These are phyloP conservation scores for Vitis hybrid DNA, from an alignment of 177 flowering plant species.

Conservation along the genomic window DNA sequence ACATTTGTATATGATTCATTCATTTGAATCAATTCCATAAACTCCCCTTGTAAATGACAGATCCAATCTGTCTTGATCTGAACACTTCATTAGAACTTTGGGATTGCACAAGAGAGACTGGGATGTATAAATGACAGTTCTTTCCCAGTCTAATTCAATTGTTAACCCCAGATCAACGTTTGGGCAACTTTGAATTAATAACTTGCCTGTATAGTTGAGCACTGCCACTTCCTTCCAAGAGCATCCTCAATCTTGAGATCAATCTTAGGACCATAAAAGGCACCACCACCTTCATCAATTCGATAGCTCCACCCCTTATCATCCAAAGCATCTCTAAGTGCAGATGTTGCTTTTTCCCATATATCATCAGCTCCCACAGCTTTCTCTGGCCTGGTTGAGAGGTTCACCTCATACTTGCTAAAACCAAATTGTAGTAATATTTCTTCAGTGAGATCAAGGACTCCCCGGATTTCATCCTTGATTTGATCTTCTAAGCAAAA, in stretches of 20 bases:
- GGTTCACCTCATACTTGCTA: slow-evolving; percentile 84
- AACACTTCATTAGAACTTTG: no score
- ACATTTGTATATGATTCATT: no score
- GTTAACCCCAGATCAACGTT: background rate
- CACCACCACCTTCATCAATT: slow-evolving; percentile 97
- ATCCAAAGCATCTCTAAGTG: slow-evolving; percentile 87
- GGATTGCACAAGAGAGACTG: background rate
- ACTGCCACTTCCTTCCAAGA: slow-evolving; percentile 98
- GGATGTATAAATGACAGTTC: background rate
- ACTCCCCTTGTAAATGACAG: no score
- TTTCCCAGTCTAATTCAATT: background rate
- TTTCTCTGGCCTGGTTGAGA: slow-evolving; percentile 94
- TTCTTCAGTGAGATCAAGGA: slow-evolving; percentile 90
- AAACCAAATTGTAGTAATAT: slow-evolving; percentile 88
- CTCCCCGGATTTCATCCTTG: slow-evolving; percentile 92
- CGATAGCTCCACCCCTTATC: slow-evolving; percentile 91
- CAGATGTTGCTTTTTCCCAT: slow-evolving; percentile 95
- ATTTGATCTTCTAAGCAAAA: slow-evolving; percentile 94
- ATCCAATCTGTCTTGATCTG: no score
- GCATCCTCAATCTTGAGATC: slow-evolving; percentile 99
- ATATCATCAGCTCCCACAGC: slow-evolving; percentile 85
- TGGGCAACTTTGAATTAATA: background rate
- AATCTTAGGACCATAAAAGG: slow-evolving; percentile 98
- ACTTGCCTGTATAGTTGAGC: slow-evolving; percentile 91
- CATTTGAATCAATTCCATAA: no score